Evolutionary conservation across 148 eudicot species (phyloP).

Genomic region (Fallopia convolvulus): DNA sequence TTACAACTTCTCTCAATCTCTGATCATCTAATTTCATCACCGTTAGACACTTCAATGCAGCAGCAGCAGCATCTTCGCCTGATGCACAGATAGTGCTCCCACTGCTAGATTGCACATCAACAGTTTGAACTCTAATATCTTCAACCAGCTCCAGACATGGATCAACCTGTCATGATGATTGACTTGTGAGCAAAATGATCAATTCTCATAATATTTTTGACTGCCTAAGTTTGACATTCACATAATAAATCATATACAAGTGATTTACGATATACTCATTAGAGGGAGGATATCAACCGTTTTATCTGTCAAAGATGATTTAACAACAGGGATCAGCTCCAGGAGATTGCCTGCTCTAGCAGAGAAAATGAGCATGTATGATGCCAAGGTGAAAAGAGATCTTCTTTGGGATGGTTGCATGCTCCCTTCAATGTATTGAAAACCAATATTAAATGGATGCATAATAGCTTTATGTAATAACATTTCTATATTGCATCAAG

Average conservation of each 20-base stretch:
- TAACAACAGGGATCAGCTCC: constrained; percentile 60
- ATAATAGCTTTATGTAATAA: neutral
- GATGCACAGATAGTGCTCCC: constrained; percentile 40
- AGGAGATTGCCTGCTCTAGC: constrained; percentile 72
- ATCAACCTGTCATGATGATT: constrained; percentile 51
- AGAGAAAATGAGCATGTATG: constrained; percentile 70
- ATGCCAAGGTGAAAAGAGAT: constrained; percentile 78
- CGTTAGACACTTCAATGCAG: constrained; percentile 50
- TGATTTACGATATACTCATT: neutral
- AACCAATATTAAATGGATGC: constrained; percentile 17
- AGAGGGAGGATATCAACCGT: constrained; percentile 35
- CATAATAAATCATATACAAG: neutral
- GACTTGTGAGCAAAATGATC: neutral
- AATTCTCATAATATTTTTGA: neutral
- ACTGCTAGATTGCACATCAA: constrained; percentile 16
- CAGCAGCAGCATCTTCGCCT: constrained; percentile 61
- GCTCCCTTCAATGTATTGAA: constrained; percentile 40
- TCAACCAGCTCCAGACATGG: constrained; percentile 69
- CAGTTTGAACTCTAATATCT: constrained; percentile 52
- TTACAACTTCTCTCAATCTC: constrained; percentile 49
- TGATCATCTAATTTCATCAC: constrained; percentile 38
- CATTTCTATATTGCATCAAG: neutral
- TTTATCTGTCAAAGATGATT: constrained; percentile 58
- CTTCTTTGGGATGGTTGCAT: constrained; percentile 66
- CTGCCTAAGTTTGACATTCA: neutral